Conservation (phyloP, 139 green algal genomes). For the Desmodesmus armatus region DNA sequence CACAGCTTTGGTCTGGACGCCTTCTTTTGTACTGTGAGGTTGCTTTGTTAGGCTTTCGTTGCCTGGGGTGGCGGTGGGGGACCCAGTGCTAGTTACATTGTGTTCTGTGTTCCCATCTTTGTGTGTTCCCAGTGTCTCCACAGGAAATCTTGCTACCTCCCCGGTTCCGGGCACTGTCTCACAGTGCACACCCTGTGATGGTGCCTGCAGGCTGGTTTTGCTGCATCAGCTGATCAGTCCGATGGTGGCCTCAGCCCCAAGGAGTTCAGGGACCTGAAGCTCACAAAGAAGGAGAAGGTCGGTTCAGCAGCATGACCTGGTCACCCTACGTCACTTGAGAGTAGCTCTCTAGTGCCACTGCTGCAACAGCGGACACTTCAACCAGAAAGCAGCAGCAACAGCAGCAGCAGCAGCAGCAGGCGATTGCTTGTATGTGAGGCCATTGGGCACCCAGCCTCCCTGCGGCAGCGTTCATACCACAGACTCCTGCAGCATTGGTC, state of each 20-base stretch:
- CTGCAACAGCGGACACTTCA: neutral
- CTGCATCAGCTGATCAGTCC: neutral
- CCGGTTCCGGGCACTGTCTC: no score
- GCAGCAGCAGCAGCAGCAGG: neutral
- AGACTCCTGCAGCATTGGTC: no score
- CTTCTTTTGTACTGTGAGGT: no score
- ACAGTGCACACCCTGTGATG: no score
- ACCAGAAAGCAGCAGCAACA: neutral
- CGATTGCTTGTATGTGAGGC: neutral
- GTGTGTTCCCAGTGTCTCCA: no score
- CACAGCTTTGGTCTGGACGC: no score
- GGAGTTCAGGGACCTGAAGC: conserved; percentile 28
- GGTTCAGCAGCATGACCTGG: neutral
- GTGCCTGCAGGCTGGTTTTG: neutral
- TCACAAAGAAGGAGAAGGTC: conserved; percentile 37
- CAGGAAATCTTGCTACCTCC: no score
- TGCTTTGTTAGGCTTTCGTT: no score
- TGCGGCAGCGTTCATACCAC: no score
- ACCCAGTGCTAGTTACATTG: no score
- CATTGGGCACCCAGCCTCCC: neutral
- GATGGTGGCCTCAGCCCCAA: conserved; percentile 9
- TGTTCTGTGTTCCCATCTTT: no score
- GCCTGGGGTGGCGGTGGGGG: no score
- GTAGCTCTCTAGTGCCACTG: neutral
- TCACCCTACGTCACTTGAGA: neutral